Evolutionary conservation across 805 yeast species (phyloP).

Genomic region (Isabelozyma heimii): DNA sequence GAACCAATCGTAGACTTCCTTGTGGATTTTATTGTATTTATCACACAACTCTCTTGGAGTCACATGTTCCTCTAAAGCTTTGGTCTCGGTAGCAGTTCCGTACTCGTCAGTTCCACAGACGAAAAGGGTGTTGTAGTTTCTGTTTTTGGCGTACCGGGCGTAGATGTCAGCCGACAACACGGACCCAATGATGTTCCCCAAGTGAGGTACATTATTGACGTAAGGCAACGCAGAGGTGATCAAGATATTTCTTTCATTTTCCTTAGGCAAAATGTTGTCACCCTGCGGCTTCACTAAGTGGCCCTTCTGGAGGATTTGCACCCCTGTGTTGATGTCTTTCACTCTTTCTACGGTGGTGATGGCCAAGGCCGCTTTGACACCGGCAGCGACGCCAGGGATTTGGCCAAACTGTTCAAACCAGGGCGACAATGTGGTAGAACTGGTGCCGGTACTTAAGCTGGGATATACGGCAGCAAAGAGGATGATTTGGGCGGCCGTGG

Average conservation of each 20-base stretch:
- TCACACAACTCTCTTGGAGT: constrained; percentile 88
- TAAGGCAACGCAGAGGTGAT: constrained; percentile 97
- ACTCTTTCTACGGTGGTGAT: constrained; percentile 43
- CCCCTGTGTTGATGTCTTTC: constrained; percentile 41
- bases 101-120: constrained; percentile 98
- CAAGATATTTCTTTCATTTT: constrained; percentile 73
- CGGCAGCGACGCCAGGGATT: constrained; percentile 40
- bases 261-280: constrained; percentile 52
- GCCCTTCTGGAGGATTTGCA: constrained; percentile 27
- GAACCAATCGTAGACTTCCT: constrained; percentile 94
- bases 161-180: constrained; percentile 93
- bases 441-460: constrained; percentile 19
- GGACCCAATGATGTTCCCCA: constrained; percentile 95
- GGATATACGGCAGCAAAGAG: constrained; percentile 60
- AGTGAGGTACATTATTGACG: constrained; percentile 97
- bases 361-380: constrained; percentile 44
- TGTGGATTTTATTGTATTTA: constrained; percentile 83
- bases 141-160: constrained; percentile 83
- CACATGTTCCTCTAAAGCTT: constrained; percentile 90
- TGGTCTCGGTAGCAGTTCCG: constrained; percentile 99
- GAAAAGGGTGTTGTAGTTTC: constrained; percentile 82
- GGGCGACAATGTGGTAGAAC: constrained; percentile 9
- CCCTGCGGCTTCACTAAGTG: constrained; percentile 27
- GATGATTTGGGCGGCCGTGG: constrained; percentile 54
- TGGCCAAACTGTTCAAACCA: constrained; percentile 46